Evolutionary conservation across 495 filamentous ascomycete genomes (phyloP), one percentile per base, ranked within the genome.

Genomic region (Aspergillus conjunctus): DNA sequence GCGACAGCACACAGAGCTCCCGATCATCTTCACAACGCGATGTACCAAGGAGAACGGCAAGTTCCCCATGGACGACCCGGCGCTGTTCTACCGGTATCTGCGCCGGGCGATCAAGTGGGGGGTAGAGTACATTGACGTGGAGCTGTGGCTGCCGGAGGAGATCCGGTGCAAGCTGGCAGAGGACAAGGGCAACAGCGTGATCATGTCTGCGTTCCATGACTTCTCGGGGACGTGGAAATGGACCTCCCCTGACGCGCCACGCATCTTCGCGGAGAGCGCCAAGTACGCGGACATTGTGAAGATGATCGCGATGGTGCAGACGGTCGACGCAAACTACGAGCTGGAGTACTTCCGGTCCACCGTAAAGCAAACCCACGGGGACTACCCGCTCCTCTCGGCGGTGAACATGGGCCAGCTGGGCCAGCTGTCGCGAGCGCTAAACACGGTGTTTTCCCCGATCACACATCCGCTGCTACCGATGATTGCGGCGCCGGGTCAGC

Each of bases 171-270:
- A 71, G 41, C 73, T 94, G n/a, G 85, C 85, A 22, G 84, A 88
- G 68, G 78, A 83, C 46, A 85, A 89, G 61, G 90, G 91, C 7
- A 87, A 83, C 70, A 91, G 88, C 71, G 85, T 85, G 51, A 91
- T 94, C 72, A 91, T 93, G 78, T 91, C 90, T 7, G 89, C 91
- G 2, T 93, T 91, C 63, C 91, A 94, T 72, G 90, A 94, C 72
- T 92, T 92, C 66, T 90, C 89, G 0, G 90, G 90, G 2, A 85
- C 75, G 2, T 92, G 91, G 83, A 91, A 88, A 67, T 94, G 91
- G 91, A 84, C 87, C 7, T 89, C 89, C 0, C 72, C 82, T 4
- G 81, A 85, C 57, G 88, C 90, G 3, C 82, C 88, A 71, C 73
- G 79, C 20, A 81, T 92, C 7, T 94, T 90, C 68, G 75, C 80